Evolutionary conservation across 1,284 basidiomycete species (phyloP).

Genomic region (Cutaneotrichosporon sp.): DNA sequence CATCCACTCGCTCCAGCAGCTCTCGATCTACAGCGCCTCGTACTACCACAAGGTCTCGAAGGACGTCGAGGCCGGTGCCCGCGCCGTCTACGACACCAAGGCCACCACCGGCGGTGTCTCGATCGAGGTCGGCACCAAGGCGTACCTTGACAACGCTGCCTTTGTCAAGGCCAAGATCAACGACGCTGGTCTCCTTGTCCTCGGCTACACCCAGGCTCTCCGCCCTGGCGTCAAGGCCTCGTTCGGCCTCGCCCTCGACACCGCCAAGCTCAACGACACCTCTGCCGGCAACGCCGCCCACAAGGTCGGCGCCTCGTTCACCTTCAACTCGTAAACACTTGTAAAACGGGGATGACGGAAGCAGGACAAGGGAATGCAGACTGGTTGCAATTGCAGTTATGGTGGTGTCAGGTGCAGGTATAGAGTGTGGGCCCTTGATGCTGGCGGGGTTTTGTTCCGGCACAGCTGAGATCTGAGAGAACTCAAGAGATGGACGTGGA

Average conservation of each 20-base stretch:
- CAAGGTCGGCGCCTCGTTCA: constrained; percentile 60
- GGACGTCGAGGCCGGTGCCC: constrained; percentile 97
- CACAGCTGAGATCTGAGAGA: background rate
- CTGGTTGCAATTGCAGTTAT: constrained; percentile 16
- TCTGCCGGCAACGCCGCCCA: constrained; percentile 56
- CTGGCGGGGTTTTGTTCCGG: background rate
- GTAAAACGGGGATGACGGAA: constrained; percentile 2
- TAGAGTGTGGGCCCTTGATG: background rate
- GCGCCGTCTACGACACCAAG: constrained; percentile 96
- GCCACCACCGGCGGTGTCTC: constrained; percentile 80
- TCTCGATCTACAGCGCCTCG: constrained; percentile 89
- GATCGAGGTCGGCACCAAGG: constrained; percentile 95
- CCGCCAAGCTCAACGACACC: constrained; percentile 75
- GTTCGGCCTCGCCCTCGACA: constrained; percentile 90
- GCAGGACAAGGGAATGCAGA: constrained; percentile 23
- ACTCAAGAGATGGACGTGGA: background rate
- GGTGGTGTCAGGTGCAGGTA: background rate
- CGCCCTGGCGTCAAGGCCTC: constrained; percentile 91
- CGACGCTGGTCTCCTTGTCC: constrained; percentile 84
- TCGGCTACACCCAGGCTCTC: constrained; percentile 89
- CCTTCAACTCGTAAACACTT: constrained; percentile 56
- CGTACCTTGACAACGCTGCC: constrained; percentile 73
- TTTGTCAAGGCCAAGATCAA: constrained; percentile 99
- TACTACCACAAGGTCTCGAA: constrained; percentile 94
- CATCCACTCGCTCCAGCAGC: constrained; percentile 90